Evolutionary conservation across 768 basidiomycete species (phyloP).

Genomic region (Ramaria sp.): DNA sequence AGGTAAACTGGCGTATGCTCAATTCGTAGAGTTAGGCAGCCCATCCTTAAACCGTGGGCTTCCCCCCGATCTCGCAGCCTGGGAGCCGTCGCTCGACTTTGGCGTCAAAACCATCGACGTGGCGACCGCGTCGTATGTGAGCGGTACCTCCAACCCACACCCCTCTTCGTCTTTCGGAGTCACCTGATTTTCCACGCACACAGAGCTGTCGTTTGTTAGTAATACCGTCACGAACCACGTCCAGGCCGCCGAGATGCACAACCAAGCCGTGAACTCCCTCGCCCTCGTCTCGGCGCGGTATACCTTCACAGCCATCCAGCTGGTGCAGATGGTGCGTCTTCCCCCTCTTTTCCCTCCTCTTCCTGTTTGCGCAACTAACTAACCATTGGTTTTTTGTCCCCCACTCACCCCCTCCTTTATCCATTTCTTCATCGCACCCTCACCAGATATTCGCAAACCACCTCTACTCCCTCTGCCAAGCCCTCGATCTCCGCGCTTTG

Average conservation of each 20-base stretch:
- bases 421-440: neutral
- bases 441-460: constrained; percentile 16
- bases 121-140: constrained; percentile 16
- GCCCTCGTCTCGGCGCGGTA: constrained; percentile 20
- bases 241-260: constrained; percentile 20
- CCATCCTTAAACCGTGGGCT: constrained; percentile 21
- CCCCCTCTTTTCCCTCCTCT: no score
- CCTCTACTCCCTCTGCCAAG: constrained; percentile 18
- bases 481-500: constrained; percentile 20
- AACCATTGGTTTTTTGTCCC: no score
- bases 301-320: constrained; percentile 18
- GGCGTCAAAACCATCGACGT: constrained; percentile 21
- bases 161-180: neutral
- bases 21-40: constrained; percentile 20
- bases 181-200: neutral
- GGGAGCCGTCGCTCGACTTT: constrained; percentile 15
- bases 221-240: constrained; percentile 19
- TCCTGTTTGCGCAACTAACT: no score
- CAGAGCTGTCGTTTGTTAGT: constrained; percentile 17
- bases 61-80: constrained; percentile 11
- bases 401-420: no score
- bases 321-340: constrained; percentile 13
- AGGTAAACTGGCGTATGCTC: constrained; percentile 14
- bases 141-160: constrained; percentile 7
- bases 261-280: constrained; percentile 21